Base-by-base conservation (phyloP, 331 rosid genomes). In the Malus hybrid region DNA sequence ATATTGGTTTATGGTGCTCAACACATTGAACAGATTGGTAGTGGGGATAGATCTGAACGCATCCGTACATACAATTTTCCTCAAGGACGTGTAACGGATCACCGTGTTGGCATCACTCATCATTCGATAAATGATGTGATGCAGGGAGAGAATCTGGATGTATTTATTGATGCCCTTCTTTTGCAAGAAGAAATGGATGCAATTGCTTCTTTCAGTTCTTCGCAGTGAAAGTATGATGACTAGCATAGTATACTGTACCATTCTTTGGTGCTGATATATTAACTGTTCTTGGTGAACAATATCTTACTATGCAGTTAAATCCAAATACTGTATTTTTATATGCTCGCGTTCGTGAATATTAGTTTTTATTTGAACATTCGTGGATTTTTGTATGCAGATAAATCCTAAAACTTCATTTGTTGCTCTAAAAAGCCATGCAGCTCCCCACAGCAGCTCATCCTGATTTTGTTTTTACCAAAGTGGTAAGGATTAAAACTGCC, bases 361-460 rank as follows among this genome's bases (percentile, higher is more conserved):
- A 36, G 10, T 36, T 36, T 36, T 36, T 36, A 36, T 36, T 2
- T 36, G 44, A 36, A 36, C 44, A 39, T 9, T 39, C 44, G 3
- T 39, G 12, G 44, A 39, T 39, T 39, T 39, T 39, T 9, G 44
- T 39, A 39, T 39, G 44, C 44, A 39, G 44, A 39, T 39, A 39
- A 39, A 39, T 39, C 44, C 44, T 39, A 39, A 70, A 31, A 82
- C 84, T 28, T 74, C 88, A 61, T 93, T 91, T 67, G 96, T 93
- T 76, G 98, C 98, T 79, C 87, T 85, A 64, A 88, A 78, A 55
- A 93, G 93, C 93, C 97, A 93, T 44, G 98, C 85, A 74, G 93
- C 97, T 73, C 96, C 98, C 98, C 98, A 91, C 71, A 93, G 60
- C 57, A 91, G 83, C 69, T 93, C 98, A 78, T 93, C 98, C 95